Evolutionary conservation across 176 grass and related monocot genomes (phyloP), one percentile per base, ranked within the genome.

Genomic region (Pontederia crassipes): DNA sequence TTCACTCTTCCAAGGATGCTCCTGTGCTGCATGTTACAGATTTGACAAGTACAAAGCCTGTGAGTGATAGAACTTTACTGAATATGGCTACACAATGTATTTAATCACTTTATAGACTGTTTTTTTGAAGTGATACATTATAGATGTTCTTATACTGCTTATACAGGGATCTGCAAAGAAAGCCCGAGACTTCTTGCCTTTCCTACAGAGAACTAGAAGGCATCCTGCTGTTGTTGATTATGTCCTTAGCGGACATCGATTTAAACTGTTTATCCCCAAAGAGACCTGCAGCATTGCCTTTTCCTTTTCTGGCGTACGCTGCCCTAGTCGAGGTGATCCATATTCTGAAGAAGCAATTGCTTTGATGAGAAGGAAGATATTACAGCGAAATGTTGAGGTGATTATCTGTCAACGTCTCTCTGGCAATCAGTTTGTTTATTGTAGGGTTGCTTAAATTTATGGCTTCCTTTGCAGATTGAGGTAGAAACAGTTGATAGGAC

Each of bases 351-450:
- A 92, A 78, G 84, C 93, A 52, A 90, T 98, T 98, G 81, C 93
- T 58, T 88, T 98, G 68, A 98, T 92, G 84, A 92, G 93, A 74
- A 84, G 88, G 55, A 92, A 77, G 66, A 75, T 98, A 61, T 59
- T 98, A n/a, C 93, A 98, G 45, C 84, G 82, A 16, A 88, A 98
- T 77, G 93, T 98, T 66, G 93, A 98, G 82, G 84, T 94, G 32
- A 46, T 12, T 12, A 54, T 54, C 12, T 40, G 32, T 7, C 6
- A 40, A 4, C 32, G 2, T 40, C 32, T 40, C 4, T 40, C 32
- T 40, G 2, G 32, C 32, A 40, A 40, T 40, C 32, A 40, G 32
- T 40, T 40, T 40, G 32, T 7, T 40, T 40, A 40, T 40, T 40
- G 6, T 40, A 7, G 0, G 32, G 1, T 40, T 40, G 32, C 32